These are phyloP conservation scores for Beauveria varroae DNA, from an alignment of 2,329 filamentous ascomycete species.

Conservation along the genomic window DNA sequence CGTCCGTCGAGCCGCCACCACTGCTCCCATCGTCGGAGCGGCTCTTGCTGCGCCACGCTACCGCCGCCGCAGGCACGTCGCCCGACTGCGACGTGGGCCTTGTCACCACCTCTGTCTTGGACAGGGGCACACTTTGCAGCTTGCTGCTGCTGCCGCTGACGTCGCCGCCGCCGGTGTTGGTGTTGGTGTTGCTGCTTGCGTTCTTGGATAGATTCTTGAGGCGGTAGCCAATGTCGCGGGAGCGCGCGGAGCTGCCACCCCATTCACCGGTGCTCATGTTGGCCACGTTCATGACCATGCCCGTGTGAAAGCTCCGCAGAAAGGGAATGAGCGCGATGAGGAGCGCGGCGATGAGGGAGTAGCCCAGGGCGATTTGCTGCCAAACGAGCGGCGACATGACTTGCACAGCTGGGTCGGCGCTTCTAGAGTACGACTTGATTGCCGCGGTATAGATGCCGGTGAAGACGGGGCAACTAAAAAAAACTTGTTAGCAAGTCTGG, in stretches of 20 bases:
- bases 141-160: background rate
- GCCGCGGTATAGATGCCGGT: constrained; percentile 11
- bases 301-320: constrained; percentile 16
- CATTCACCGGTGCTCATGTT: constrained; percentile 2
- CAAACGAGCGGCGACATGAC: constrained; percentile 14
- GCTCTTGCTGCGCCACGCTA: background rate
- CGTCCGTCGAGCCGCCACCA: too few species aligned
- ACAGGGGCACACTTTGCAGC: background rate
- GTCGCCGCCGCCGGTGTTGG: background rate
- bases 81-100: background rate
- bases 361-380: constrained; percentile 16
- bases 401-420: constrained; percentile 12
- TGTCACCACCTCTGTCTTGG: constrained; percentile 1
- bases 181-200: background rate
- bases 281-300: constrained; percentile 11
- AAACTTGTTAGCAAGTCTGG: background rate
- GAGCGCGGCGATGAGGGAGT: constrained; percentile 17
- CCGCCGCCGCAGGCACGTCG: background rate
- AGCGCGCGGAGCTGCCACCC: background rate
- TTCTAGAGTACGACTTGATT: constrained; percentile 8
- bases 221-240: constrained; percentile 5
- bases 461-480: constrained; percentile 9
- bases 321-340: constrained; percentile 18
- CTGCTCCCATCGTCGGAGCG: background rate
- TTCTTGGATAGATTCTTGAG: constrained; percentile 5